Evolutionary conservation across 352 stramenopile species (phyloP), one percentile per base, ranked within the genome.

Genomic region (Globisporangium middletonii): DNA sequence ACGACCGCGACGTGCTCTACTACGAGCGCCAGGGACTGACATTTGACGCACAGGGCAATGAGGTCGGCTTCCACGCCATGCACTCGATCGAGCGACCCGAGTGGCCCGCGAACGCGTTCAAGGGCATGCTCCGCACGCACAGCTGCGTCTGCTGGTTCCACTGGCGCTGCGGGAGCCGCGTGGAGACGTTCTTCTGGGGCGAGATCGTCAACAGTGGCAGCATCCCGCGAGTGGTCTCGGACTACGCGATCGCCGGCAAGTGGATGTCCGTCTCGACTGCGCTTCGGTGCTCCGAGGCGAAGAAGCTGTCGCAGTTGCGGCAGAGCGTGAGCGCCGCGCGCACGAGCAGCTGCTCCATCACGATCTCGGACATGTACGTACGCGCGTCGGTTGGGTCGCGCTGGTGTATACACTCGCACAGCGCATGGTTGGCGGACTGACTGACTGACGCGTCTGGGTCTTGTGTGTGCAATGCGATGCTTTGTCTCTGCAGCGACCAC

Each of bases 11-110:
- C 28, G 55, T 79, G 35, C 75, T 73, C 47, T 77, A 72, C 56
- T 80, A 77, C 37, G 73, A 83, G 59, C 77, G 77, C 47, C 68
- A 72, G 60, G 71, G 71, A 8, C 53, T 74, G 13, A 64, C 78
- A 2, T 54, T 63, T 0, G 68, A 78, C 15, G 63, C 66, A 2
- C 53, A 65, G 0, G 68, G 69, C 2, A 69, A 69, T 13, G 63
- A 71, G 1, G 69, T 80, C 60, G 73, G 60, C 0, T 83, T 77
- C 45, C 69, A 78, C 18, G 44, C 74, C 44, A 62, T 83, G 64
- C 69, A 80, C 47, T 83, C 73, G 0, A 50, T 83, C 6, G 56
- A 75, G 37, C 62, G 69, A 0, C 64, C 68, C 9, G 62, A 74
- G 52, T 67, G 55, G 47, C 63, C 62, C 16, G 53, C 64, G 23